Evolutionary conservation across 345 rosid genomes (phyloP).

Genomic region (Populus euphratica): DNA sequence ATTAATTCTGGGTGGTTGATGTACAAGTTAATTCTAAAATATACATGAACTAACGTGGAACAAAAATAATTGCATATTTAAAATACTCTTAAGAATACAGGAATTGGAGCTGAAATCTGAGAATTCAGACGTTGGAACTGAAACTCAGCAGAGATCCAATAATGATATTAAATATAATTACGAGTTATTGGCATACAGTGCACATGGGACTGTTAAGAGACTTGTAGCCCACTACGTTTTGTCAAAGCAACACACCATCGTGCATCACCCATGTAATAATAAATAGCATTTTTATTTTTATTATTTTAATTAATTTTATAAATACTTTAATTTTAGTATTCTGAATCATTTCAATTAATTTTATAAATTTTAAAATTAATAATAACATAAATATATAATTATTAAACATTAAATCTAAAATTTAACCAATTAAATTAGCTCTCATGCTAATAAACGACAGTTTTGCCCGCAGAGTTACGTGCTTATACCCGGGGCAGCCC

Average conservation of each 20-base stretch:
- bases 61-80: too few relatives aligned
- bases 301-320: too few relatives aligned
- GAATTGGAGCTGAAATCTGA: neutral
- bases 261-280: neutral
- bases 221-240: conserved; percentile 26
- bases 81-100: neutral
- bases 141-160: conserved; percentile 15
- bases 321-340: too few relatives aligned
- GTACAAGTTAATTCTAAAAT: too few relatives aligned
- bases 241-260: conserved; percentile 4
- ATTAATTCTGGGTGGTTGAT: too few relatives aligned
- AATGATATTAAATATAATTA: neutral
- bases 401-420: fast-evolving
- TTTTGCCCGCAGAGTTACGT: conserved; percentile 10
- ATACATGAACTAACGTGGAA: too few relatives aligned
- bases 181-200: neutral
- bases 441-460: neutral
- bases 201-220: conserved; percentile 27
- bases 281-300: neutral
- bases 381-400: fast-evolving
- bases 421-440: fast-evolving
- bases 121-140: neutral
- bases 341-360: too few relatives aligned
- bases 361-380: too few relatives aligned
- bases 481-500: neutral